Evolutionary conservation across 2,329 filamentous ascomycete species (phyloP).

Genomic region (Fusarium sp.): DNA sequence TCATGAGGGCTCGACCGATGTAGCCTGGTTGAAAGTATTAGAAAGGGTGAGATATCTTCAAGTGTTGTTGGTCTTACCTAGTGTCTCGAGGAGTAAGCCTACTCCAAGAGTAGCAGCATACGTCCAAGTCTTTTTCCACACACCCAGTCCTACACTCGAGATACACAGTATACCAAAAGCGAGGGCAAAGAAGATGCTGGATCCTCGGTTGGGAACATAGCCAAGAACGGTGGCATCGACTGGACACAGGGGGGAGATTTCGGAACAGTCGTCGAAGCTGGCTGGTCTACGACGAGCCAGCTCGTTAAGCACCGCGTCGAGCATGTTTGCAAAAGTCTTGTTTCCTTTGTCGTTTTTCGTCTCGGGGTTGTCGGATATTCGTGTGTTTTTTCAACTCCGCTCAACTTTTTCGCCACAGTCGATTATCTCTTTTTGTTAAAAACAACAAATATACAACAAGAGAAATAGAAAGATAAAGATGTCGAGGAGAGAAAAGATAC

Average conservation of each 20-base stretch:
- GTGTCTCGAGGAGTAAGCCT: conserved; percentile 64
- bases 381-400: background rate
- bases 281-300: conserved; percentile 28
- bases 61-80: conserved; percentile 52
- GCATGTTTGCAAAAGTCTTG: background rate
- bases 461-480: background rate
- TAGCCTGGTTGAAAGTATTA: conserved; percentile 57
- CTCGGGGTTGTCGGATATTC: background rate
- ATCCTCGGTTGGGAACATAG: conserved; percentile 67
- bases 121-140: conserved; percentile 66
- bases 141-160: conserved; percentile 56
- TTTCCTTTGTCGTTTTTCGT: background rate
- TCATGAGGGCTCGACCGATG: conserved; percentile 62
- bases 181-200: conserved; percentile 66
- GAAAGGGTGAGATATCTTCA: background rate
- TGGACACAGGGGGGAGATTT: conserved; percentile 59
- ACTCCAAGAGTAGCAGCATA: conserved; percentile 62
- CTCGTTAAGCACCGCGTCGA: conserved; percentile 20
- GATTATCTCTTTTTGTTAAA: background rate
- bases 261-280: conserved; percentile 45
- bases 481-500: background rate
- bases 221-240: conserved; percentile 65
- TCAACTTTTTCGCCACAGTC: background rate
- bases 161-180: conserved; percentile 61
- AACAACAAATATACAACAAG: background rate